Evolutionary conservation across 2,329 filamentous ascomycete species (phyloP), one percentile per base, ranked within the genome.

Genomic region (Alternaria sp.): DNA sequence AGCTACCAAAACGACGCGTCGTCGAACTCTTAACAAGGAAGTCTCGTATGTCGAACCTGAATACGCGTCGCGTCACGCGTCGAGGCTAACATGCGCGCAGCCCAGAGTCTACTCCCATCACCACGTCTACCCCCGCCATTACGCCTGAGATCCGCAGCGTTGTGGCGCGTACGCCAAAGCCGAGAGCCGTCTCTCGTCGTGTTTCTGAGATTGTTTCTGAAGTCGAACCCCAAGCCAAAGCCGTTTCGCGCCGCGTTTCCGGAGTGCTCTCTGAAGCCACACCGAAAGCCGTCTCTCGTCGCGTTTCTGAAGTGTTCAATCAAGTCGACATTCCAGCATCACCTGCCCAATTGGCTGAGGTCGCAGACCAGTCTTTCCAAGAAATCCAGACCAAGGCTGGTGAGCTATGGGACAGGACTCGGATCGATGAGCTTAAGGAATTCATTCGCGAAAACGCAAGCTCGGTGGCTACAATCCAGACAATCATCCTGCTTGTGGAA

Each of bases 281-380:
- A 54, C 63, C 78, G 4, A 73, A 74, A 51, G 64, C 78, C 50
- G 59, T 76, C 34, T 67, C 75, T 28, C 68, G 70, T 40, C 89
- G 87, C 71, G 86, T 93, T 53, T 87, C 89, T n/a, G 64, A 76
- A 34, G 67, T 75, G 12, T 20, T 93, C 52, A 85, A 89, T 16
- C 61, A 76, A 54, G 71, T 77, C 45, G 75, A 78, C 55, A 84
- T 96, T 53, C 92, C 92, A 22, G 89, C 92, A 9, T 93, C 92
- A 2, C 93, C 93, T 6, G 89, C 91, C 41, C 76, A 78, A 54
- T 67, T 78, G 49, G 76, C 76, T 9, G 73, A 77, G 48, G 89
- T 97, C 36, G 91, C 90, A 40, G 84, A 90, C 68, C 73, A 76
- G 89, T 87, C 64, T 89, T 96, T 75, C 61, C 70, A 93, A 95